Evolutionary conservation across 2,329 filamentous ascomycete genomes (phyloP).

Genomic region (Aureobasidium musti): DNA sequence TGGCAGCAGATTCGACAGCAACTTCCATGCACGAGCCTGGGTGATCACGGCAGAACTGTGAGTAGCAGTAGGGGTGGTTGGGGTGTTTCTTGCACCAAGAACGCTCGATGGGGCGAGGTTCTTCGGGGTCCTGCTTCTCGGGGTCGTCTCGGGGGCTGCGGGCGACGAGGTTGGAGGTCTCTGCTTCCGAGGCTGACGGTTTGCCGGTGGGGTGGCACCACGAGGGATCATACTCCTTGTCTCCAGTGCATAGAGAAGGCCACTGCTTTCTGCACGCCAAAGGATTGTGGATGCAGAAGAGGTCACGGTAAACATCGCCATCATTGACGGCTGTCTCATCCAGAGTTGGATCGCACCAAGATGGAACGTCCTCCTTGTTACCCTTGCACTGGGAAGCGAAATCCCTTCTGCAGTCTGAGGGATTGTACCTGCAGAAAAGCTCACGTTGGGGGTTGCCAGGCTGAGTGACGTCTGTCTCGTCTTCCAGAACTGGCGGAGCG

Average conservation of each 20-base stretch:
- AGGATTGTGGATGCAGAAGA: too few species aligned
- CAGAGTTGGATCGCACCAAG: neutral
- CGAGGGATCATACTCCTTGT: neutral
- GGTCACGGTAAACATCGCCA: neutral
- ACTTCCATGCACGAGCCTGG: neutral
- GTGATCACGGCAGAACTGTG: neutral
- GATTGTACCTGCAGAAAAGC: too few species aligned
- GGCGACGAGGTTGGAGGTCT: too few species aligned
- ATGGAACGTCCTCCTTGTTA: neutral
- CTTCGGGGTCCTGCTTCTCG: neutral
- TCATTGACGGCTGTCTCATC: too few species aligned
- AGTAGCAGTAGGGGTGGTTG: neutral
- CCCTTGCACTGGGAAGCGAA: neutral
- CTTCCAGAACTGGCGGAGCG: neutral
- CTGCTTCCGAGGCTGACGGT: too few species aligned
- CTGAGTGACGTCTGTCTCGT: too few species aligned
- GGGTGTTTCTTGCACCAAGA: constrained; percentile 10
- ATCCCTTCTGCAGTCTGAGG: too few species aligned
- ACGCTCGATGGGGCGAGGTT: neutral
- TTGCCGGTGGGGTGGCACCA: neutral
- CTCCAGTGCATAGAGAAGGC: neutral
- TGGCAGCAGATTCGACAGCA: too few species aligned
- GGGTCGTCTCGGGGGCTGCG: neutral
- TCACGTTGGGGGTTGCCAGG: neutral
- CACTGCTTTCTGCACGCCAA: too few species aligned